Evolutionary conservation across 495 filamentous ascomycete genomes (phyloP).

Genomic region (Penicillium macrosclerotiorum): DNA sequence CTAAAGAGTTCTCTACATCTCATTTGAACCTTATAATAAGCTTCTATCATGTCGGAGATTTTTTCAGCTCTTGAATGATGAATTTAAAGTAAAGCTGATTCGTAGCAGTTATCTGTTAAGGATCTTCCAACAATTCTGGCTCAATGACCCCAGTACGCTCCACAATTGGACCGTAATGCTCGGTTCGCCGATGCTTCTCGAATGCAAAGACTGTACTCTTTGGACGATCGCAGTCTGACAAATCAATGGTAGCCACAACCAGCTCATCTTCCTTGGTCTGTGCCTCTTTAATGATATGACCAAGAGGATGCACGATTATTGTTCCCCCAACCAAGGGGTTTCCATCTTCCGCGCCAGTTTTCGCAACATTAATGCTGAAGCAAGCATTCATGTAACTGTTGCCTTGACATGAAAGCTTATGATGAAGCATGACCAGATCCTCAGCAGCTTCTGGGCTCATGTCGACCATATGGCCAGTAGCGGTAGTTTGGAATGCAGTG

Average conservation of each 20-base stretch:
- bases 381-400: constrained; percentile 49
- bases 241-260: constrained; percentile 44
- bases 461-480: constrained; percentile 39
- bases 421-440: constrained; percentile 42
- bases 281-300: constrained; percentile 45
- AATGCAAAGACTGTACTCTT: constrained; percentile 49
- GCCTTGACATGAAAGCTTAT: constrained; percentile 42
- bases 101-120: too few relatives aligned
- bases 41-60: too few relatives aligned
- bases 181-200: constrained; percentile 43
- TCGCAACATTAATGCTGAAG: constrained; percentile 44
- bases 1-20: too few relatives aligned
- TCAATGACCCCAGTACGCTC: constrained; percentile 45
- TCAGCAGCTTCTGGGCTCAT: constrained; percentile 40
- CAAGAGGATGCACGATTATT: constrained; percentile 47
- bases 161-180: constrained; percentile 42
- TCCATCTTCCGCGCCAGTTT: constrained; percentile 46
- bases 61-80: too few relatives aligned
- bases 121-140: constrained; percentile 21
- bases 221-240: constrained; percentile 40
- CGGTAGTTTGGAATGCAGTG: constrained; percentile 39
- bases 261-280: constrained; percentile 44
- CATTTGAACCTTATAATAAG: too few relatives aligned
- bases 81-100: too few relatives aligned
- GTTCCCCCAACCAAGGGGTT: constrained; percentile 47